Percentiles rank a stretch among this genome's conserved stretches.
phyloP scores from a whole-genome alignment of 345 rosid species.

The Populus pruinosa region DNA sequence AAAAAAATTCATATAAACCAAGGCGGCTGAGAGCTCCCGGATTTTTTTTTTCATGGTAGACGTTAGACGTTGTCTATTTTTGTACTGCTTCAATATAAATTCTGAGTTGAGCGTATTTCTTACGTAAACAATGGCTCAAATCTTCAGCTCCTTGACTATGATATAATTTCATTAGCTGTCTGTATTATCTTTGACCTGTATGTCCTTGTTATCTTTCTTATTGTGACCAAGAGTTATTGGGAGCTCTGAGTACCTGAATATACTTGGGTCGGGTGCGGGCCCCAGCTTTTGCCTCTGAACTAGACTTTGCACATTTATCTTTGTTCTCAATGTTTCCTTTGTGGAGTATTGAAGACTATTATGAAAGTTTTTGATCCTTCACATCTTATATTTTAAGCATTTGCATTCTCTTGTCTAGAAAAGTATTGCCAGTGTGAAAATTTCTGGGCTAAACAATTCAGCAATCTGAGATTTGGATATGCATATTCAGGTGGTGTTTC shows the following conservation, averaged over 20 bases:
- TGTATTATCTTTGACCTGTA: no score
- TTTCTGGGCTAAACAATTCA: not conserved
- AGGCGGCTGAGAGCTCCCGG: no score
- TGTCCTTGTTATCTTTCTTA: not conserved
- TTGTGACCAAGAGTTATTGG: not conserved
- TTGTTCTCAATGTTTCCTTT: not conserved
- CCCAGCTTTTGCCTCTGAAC: not conserved
- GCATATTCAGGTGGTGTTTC: constrained; percentile 57
- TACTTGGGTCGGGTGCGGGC: not conserved
- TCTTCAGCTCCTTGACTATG: not conserved
- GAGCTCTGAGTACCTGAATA: not conserved
- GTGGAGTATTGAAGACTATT: not conserved
- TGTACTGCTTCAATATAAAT: no score
- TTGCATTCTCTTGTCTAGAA: not conserved
- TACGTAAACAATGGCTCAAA: not conserved
- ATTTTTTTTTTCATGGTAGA: no score
- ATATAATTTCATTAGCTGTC: not conserved
- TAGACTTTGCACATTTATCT: not conserved
- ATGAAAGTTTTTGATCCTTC: not conserved
- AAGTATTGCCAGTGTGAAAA: not conserved
- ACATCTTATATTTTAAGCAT: no score
- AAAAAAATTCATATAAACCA: no score
- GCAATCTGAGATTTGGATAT: not conserved
- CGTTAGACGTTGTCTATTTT: no score
- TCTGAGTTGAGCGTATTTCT: not conserved